Evolutionary conservation across 352 stramenopile genomes (phyloP).

Genomic region (Pythium dissimile): DNA sequence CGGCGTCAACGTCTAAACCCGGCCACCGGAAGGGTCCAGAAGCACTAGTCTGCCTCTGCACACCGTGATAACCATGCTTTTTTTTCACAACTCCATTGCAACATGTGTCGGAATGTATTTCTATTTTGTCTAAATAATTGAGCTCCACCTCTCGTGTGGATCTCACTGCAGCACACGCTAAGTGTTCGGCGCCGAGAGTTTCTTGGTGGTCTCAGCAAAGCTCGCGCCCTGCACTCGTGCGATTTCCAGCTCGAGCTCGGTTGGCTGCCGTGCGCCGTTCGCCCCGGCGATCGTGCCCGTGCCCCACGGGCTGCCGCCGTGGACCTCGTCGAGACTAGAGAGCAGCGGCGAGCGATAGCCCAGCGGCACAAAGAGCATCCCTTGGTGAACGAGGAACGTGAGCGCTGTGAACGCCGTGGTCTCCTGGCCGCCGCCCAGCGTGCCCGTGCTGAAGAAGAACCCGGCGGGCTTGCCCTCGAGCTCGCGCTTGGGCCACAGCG

Average conservation of each 20-base stretch:
- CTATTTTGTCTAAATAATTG: too few species aligned
- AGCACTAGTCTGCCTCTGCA: too few species aligned
- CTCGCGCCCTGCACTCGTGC: conserved; percentile 76
- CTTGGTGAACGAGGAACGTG: conserved; percentile 86
- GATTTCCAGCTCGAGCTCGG: conserved; percentile 72
- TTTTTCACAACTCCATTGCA: too few species aligned
- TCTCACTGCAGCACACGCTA: background rate
- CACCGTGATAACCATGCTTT: too few species aligned
- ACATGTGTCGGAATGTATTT: too few species aligned
- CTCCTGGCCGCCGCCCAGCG: conserved; percentile 84
- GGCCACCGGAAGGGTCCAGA: too few species aligned
- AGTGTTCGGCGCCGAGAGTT: conserved; percentile 53
- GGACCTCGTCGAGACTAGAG: conserved; percentile 74
- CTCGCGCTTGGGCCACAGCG: conserved; percentile 70
- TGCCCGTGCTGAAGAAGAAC: conserved; percentile 86
- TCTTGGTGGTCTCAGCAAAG: conserved; percentile 81
- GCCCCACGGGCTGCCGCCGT: conserved; percentile 76
- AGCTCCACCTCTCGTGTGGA: too few species aligned
- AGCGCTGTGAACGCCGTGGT: conserved; percentile 79
- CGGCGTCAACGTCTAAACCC: conserved; percentile 94
- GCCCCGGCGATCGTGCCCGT: conserved; percentile 78
- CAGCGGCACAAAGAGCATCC: conserved; percentile 88
- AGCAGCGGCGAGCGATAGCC: conserved; percentile 58
- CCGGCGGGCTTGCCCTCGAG: conserved; percentile 85
- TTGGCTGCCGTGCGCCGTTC: conserved; percentile 76